Percentiles rank a stretch among this genome's conserved stretches.
Conservation (phyloP, 768 basidiomycete genomes). For the Harrya chromipes region DNA sequence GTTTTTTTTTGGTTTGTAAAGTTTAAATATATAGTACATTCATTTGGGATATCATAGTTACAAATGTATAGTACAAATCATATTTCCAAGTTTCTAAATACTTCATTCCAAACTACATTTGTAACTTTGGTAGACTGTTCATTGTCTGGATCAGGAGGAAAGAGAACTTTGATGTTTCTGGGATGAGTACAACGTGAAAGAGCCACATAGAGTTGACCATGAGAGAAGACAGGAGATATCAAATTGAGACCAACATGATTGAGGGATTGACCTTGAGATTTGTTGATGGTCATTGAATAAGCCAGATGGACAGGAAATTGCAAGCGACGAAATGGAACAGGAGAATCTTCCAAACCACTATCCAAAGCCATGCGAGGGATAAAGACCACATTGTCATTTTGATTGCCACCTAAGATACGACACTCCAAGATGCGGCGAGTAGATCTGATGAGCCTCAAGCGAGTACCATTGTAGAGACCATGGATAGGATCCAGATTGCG, state of each 20-base stretch:
- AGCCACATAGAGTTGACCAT: conserved; percentile 38
- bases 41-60: too few species aligned
- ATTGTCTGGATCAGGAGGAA: too few species aligned
- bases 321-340: conserved; percentile 20
- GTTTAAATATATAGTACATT: too few species aligned
- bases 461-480: conserved; percentile 36
- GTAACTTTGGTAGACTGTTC: too few species aligned
- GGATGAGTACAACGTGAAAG: conserved; percentile 17
- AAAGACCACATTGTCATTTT: conserved; percentile 17
- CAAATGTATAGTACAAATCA: too few species aligned
- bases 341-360: conserved; percentile 10
- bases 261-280: conserved; percentile 18
- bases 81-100: too few species aligned
- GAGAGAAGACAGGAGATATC: conserved; percentile 29
- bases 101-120: too few species aligned
- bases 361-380: conserved; percentile 31
- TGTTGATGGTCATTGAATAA: conserved; percentile 31
- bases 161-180: too few species aligned
- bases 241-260: too few species aligned
- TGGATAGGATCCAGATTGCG: too few species aligned
- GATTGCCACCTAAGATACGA: conserved; percentile 15
- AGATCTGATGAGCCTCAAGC: conserved; percentile 17
- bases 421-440: conserved; percentile 24
- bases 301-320: conserved; percentile 35
- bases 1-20: too few species aligned